These are phyloP conservation scores for Pleodorina starrii DNA, from an alignment of 139 green algal genomes.

Conservation along the genomic window DNA sequence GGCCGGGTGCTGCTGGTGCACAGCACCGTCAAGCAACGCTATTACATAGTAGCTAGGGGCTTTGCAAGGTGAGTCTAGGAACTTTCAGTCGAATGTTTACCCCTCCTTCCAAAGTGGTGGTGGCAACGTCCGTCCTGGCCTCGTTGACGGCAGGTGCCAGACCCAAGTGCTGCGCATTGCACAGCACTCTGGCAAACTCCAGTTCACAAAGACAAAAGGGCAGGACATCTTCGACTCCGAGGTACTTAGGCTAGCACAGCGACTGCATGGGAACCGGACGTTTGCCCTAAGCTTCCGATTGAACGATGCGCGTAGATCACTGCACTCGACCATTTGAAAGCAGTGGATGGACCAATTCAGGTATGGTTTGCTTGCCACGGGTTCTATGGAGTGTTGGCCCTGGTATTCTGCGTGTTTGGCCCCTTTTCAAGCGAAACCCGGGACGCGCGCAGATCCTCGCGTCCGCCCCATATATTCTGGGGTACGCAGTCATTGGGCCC, in stretches of 20 bases:
- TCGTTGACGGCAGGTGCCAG: constrained; percentile 44
- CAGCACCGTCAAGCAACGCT: constrained; percentile 46
- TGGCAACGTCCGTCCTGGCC: not conserved
- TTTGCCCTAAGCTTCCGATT: no score
- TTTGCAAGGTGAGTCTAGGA: constrained; percentile 34
- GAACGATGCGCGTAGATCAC: not conserved
- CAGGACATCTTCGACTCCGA: constrained; percentile 70
- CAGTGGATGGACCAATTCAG: constrained; percentile 15
- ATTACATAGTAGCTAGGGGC: constrained; percentile 50
- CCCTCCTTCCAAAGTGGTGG: no score
- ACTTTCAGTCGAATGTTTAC: not conserved
- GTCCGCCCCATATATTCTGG: constrained; percentile 83
- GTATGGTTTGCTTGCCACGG: no score
- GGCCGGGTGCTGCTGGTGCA: constrained; percentile 41
- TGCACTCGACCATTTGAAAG: constrained; percentile 11
- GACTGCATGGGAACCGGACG: not conserved
- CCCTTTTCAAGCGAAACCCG: no score
- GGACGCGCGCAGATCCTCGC: constrained; percentile 61
- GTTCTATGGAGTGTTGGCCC: no score
- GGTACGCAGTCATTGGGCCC: constrained; percentile 83
- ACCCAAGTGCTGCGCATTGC: constrained; percentile 57
- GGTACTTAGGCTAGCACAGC: constrained; percentile 43
- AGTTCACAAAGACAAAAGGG: constrained; percentile 53
- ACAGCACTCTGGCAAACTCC: constrained; percentile 51
- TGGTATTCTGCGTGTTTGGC: not conserved